These are phyloP conservation scores for Castanea mollissima DNA, from an alignment of 306 rosid genomes.

Conservation along the genomic window DNA sequence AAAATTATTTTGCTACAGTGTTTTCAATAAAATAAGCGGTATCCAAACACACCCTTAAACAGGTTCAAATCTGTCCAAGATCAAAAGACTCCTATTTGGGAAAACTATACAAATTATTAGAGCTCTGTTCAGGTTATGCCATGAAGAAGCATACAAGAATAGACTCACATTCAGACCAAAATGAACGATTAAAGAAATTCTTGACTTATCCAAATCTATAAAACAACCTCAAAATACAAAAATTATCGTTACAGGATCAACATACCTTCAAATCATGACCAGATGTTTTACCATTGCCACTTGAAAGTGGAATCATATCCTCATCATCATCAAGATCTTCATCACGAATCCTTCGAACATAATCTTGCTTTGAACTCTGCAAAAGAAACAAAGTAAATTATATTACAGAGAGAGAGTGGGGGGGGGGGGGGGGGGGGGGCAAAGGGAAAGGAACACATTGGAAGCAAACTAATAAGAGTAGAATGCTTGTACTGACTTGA, in stretches of 20 bases:
- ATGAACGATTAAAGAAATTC: too few relatives aligned
- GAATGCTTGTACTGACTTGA: constrained; percentile 40
- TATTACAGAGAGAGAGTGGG: not conserved
- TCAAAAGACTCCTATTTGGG: too few relatives aligned
- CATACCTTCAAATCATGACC: constrained; percentile 43
- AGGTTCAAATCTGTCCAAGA: too few relatives aligned
- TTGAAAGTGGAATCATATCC: constrained; percentile 21
- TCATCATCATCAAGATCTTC: constrained; percentile 66
- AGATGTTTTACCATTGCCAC: constrained; percentile 40
- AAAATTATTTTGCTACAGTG: too few relatives aligned
- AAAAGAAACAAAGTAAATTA: constrained; percentile 12
- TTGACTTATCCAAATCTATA: too few relatives aligned
- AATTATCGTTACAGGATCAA: not conserved
- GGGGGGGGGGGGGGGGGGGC: not conserved
- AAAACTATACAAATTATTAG: too few relatives aligned
- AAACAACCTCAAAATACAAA: not conserved
- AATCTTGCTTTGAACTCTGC: constrained; percentile 52
- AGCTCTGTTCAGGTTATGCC: too few relatives aligned
- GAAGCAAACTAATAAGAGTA: not conserved
- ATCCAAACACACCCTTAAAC: too few relatives aligned
- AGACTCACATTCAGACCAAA: too few relatives aligned
- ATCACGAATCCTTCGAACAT: constrained; percentile 55
- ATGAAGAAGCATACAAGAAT: too few relatives aligned
- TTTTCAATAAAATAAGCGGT: too few relatives aligned
- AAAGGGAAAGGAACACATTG: not conserved